These are phyloP conservation scores for Flaveria sonorensis DNA, from an alignment of 129 eudicot species.

Conservation along the genomic window DNA sequence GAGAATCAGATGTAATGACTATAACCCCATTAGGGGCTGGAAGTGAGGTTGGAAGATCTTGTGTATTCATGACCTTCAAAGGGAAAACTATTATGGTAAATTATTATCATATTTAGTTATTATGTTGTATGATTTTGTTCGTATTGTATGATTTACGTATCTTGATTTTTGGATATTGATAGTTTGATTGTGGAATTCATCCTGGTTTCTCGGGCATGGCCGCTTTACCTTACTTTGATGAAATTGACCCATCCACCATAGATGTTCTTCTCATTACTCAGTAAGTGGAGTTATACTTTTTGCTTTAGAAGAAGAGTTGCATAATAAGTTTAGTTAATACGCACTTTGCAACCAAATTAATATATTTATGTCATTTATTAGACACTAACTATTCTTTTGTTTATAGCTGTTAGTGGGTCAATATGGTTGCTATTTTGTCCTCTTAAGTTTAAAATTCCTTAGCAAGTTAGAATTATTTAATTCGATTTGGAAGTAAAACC, in stretches of 20 bases:
- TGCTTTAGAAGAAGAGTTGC: not conserved
- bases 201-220: conserved; percentile 99
- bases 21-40: conserved; percentile 96
- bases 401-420: not conserved
- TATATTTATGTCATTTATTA: not conserved
- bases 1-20: conserved; percentile 79
- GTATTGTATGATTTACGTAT: not conserved
- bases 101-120: not conserved
- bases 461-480: not conserved
- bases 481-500: no score
- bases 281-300: conserved; percentile 33
- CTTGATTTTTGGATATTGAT: conserved; percentile 11
- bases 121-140: not conserved
- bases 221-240: conserved; percentile 96
- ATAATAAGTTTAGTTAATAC: not conserved
- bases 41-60: conserved; percentile 94
- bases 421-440: no score
- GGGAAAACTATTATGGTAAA: conserved; percentile 90
- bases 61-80: conserved; percentile 87
- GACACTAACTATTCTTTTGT: not conserved
- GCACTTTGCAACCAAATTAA: not conserved
- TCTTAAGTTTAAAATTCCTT: no score
- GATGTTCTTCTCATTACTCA: conserved; percentile 95
- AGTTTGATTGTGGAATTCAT: conserved; percentile 99
- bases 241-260: conserved; percentile 86